phyloP scores from a whole-genome alignment of 352 stramenopile species.

The Globisporangium canariense region DNA sequence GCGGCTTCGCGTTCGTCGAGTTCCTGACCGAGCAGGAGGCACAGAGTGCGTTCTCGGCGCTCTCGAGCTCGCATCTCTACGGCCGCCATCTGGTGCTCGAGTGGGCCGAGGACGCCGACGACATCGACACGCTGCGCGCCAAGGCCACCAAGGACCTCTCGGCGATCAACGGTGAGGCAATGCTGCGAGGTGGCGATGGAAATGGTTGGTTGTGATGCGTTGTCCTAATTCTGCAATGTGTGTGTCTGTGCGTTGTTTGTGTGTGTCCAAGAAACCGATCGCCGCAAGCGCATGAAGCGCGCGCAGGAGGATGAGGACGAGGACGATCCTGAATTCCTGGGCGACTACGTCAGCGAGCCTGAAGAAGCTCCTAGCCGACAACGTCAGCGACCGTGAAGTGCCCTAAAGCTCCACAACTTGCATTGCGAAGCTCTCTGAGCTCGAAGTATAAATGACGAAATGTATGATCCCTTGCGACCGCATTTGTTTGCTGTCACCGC shows the following conservation, averaged over 20 bases:
- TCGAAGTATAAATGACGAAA: no score
- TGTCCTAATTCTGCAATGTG: constrained; percentile 3
- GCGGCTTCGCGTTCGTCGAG: constrained; percentile 98
- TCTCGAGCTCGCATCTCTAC: constrained; percentile 97
- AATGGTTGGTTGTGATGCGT: not conserved
- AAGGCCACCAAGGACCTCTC: constrained; percentile 77
- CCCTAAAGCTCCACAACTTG: no score
- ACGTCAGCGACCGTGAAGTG: no score
- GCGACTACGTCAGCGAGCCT: no score
- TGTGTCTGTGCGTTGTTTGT: not conserved
- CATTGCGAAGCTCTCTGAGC: no score
- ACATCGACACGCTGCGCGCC: constrained; percentile 79
- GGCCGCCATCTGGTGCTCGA: constrained; percentile 98
- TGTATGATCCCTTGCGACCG: no score
- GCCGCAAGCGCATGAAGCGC: constrained; percentile 60
- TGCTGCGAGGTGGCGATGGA: not conserved
- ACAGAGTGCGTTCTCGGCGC: constrained; percentile 86
- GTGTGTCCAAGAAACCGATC: constrained; percentile 42
- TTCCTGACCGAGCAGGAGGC: constrained; percentile 97
- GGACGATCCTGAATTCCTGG: no score
- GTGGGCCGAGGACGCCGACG: constrained; percentile 91
- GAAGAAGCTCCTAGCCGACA: no score
- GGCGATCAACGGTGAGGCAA: constrained; percentile 48
- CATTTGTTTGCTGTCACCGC: no score
- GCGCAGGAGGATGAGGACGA: constrained; percentile 36